A percentile compares a stretch with the other conserved stretches of the same genome.
These are phyloP conservation scores for Acrodontium crateriforme DNA, from an alignment of 2,329 filamentous ascomycete genomes.

Conservation along the genomic window DNA sequence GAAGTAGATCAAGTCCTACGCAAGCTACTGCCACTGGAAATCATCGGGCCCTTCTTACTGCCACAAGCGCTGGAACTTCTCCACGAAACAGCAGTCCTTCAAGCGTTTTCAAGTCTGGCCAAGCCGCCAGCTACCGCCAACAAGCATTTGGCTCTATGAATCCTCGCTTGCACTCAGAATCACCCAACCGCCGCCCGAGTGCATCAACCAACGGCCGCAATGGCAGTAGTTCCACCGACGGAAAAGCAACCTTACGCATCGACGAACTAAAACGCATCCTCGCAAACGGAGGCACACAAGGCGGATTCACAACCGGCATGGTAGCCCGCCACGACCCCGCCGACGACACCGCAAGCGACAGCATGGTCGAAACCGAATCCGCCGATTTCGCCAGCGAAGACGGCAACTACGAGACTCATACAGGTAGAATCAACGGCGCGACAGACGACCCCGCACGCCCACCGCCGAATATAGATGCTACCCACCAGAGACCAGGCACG, in stretches of 20 bases:
- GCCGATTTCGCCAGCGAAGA: constrained; percentile 9
- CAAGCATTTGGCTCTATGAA: constrained; percentile 4
- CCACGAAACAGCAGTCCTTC: background rate
- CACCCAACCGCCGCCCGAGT: constrained; percentile 17
- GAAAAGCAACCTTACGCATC: constrained; percentile 26
- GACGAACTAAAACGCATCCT: constrained; percentile 35
- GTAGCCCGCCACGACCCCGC: constrained; percentile 10
- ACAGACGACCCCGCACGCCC: constrained; percentile 1
- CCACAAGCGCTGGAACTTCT: constrained; percentile 5
- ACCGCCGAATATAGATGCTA: background rate
- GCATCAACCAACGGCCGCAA: constrained; percentile 30
- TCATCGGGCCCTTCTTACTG: constrained; percentile 12
- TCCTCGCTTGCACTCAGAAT: constrained; percentile 6
- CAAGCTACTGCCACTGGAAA: constrained; percentile 7
- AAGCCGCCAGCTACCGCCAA: constrained; percentile 3
- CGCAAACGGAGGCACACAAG: constrained; percentile 8
- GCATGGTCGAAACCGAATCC: constrained; percentile 38
- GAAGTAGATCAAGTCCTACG: constrained; percentile 47
- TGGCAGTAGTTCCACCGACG: constrained; percentile 30
- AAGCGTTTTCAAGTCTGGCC: background rate
- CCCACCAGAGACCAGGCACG: constrained; percentile 2
- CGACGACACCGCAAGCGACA: constrained; percentile 47
- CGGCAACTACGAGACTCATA: background rate
- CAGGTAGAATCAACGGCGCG: constrained; percentile 1
- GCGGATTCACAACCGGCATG: constrained; percentile 11